phyloP scores from a whole-genome alignment of 2,329 filamentous ascomycete species.

The Monilinia fructigena region DNA sequence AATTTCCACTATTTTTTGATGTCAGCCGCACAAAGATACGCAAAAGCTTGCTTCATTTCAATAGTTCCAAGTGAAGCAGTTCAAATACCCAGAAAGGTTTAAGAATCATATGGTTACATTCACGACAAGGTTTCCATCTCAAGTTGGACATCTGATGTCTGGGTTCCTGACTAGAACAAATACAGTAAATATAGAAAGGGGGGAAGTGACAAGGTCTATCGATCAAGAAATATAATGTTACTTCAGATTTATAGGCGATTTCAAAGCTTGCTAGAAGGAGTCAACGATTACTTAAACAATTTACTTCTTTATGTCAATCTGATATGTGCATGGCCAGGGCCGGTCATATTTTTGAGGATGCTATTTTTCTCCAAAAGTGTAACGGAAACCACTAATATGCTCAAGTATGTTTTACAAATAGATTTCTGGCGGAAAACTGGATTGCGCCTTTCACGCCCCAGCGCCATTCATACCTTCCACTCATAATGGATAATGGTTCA shows the following conservation, averaged over 20 bases:
- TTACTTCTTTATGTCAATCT: neutral
- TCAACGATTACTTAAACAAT: neutral
- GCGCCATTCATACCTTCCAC: neutral
- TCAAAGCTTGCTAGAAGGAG: neutral
- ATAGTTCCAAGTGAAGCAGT: slow-evolving; percentile 18
- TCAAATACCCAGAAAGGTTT: neutral
- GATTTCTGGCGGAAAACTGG: neutral
- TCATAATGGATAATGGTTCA: neutral
- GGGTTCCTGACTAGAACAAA: slow-evolving; percentile 3
- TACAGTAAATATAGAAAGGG: neutral
- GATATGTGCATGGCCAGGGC: neutral
- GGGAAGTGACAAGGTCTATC: neutral
- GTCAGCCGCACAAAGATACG: slow-evolving; percentile 8
- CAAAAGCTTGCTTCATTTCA: slow-evolving; percentile 16
- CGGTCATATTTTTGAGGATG: neutral
- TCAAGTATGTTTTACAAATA: neutral
- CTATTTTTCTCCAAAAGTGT: slow-evolving; percentile 2
- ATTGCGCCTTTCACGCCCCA: neutral
- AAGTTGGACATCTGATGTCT: slow-evolving; percentile 13
- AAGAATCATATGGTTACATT: slow-evolving; percentile 13
- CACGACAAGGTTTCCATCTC: slow-evolving; percentile 10
- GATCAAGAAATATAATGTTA: slow-evolving; percentile 2
- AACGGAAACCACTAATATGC: neutral
- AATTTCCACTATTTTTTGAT: slow-evolving; percentile 1
- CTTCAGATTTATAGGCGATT: neutral